These are phyloP conservation scores for Aspergillus ruber DNA, from an alignment of 2,329 filamentous ascomycete species.

Conservation along the genomic window DNA sequence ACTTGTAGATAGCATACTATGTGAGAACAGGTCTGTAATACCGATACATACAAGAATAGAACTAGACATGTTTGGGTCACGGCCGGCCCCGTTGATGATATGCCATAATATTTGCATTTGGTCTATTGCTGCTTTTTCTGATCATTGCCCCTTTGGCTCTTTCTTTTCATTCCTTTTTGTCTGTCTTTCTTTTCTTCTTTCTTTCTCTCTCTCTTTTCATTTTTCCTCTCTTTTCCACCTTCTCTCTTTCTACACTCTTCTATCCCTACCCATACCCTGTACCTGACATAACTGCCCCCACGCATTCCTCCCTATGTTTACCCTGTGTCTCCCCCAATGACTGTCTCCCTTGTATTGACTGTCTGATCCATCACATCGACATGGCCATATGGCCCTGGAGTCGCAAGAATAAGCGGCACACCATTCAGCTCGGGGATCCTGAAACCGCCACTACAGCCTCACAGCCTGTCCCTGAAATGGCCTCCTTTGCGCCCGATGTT, in stretches of 20 bases:
- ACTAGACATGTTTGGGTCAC: too few relatives aligned
- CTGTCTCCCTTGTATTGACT: background rate
- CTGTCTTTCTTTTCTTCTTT: background rate
- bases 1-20: too few relatives aligned
- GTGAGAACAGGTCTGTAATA: too few relatives aligned
- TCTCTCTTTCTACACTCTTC: background rate
- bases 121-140: background rate
- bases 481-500: background rate
- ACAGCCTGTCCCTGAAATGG: conserved; percentile 12
- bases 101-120: too few relatives aligned
- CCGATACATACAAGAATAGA: too few relatives aligned
- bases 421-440: conserved; percentile 51
- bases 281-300: background rate
- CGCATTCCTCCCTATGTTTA: background rate
- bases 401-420: conserved; percentile 64
- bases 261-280: background rate
- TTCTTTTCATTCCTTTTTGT: conserved; percentile 4
- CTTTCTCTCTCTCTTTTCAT: background rate
- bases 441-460: conserved; percentile 29
- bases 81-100: too few relatives aligned
- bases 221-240: background rate
- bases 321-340: background rate
- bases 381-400: conserved; percentile 85
- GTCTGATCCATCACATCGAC: conserved; percentile 12
- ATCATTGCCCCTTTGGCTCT: background rate